Evolutionary conservation across 257 asterid genomes (phyloP).

Genomic region (Schizonepeta tenuifolia): DNA sequence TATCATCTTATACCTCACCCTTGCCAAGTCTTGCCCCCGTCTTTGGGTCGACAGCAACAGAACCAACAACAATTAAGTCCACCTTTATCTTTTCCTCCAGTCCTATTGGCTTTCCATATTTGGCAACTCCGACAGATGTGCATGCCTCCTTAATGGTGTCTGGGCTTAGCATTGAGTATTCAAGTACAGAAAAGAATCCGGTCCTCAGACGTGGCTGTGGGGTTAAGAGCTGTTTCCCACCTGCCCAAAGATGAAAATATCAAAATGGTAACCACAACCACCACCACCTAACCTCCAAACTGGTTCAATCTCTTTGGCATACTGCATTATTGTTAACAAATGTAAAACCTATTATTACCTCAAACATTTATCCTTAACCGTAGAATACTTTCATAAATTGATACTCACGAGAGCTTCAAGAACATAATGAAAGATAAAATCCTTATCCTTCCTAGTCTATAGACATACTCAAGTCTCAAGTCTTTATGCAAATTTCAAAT

Average conservation of each 20-base stretch:
- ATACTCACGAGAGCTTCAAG: neutral
- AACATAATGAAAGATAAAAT: neutral
- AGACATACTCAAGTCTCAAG: neutral
- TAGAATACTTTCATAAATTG: neutral
- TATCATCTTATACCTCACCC: constrained; percentile 70
- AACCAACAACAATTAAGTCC: constrained; percentile 86
- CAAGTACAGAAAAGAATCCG: constrained; percentile 86
- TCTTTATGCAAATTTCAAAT: no score
- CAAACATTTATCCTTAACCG: neutral
- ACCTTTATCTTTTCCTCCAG: constrained; percentile 87
- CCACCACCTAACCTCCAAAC: no score
- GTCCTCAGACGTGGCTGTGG: constrained; percentile 98
- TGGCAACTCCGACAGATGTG: constrained; percentile 88
- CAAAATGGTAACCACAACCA: constrained; percentile 17
- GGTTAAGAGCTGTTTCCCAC: constrained; percentile 77
- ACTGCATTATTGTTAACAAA: neutral
- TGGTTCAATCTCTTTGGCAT: no score
- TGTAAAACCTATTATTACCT: neutral
- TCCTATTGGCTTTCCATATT: constrained; percentile 86
- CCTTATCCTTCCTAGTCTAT: neutral
- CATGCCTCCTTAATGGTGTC: constrained; percentile 84
- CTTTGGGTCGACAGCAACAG: constrained; percentile 88
- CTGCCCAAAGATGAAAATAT: constrained; percentile 38
- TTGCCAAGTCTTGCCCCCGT: constrained; percentile 98
- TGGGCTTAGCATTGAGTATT: constrained; percentile 54